Base-by-base conservation (phyloP, 495 filamentous ascomycete genomes). In the Geopyxis carbonaria region DNA sequence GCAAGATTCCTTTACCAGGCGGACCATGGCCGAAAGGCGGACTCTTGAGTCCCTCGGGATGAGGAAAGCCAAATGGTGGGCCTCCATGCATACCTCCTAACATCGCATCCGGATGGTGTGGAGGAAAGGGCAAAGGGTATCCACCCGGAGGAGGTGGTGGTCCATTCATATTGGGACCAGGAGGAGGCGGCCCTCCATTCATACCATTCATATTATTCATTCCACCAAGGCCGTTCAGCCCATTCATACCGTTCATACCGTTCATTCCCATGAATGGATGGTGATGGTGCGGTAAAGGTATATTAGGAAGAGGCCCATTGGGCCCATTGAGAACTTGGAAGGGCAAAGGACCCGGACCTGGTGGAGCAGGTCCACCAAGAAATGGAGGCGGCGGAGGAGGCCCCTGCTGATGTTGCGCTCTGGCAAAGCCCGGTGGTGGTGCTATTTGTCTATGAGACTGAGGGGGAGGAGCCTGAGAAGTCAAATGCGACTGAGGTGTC, bases 221-320 rank as follows among this genome's bases (percentile, higher is more conserved):
- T 28, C 36, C 36, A 25, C 36, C 36, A 22, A 39, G 28, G 3
- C 36, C 36, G 24, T 39, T 39, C 22, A 29, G 18, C 30, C 46
- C 46, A 25, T 37, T 41, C 25, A 42, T n/a, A 13, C 43, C 43
- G 21, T 43, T 45, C 22, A 45, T 14, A 6, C 38, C 34, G 13
- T 48, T 50, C n/a, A n/a, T n/a, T 41, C 45, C 34, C 40, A 56
- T 57, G 38, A 56, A 56, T n/a, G n/a, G n/a, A n/a, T n/a, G n/a
- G 18, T 47, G 44, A 30, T 50, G 52, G 10, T 46, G 52, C 28
- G 47, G 53, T 0, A 47, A 52, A 22, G 51, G 51, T 34, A 54
- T 45, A 16, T 43, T 50, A 4, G 53, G 53, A 30, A 53, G 48
- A 29, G 51, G 51, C n/a, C 51, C 52, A 34, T 45, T 38, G 21